phyloP scores from a whole-genome alignment of 441 rosid species.

The Erysimum pusillum region DNA sequence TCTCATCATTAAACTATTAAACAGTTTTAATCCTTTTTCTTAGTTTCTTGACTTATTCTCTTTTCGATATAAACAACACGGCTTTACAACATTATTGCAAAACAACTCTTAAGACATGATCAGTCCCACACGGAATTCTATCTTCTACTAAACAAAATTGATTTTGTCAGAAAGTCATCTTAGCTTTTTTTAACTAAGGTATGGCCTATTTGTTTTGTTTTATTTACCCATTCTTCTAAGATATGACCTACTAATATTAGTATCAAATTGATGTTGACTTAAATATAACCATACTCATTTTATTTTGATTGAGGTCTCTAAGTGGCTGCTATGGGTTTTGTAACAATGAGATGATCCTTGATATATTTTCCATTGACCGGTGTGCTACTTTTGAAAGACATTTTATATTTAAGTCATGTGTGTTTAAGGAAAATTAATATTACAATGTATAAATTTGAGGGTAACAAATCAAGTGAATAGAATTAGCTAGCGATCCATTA shows the following conservation, averaged over 20 bases:
- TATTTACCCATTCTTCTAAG: slow-evolving; percentile 2
- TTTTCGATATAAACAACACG: slow-evolving; percentile 34
- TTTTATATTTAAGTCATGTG: too few relatives aligned
- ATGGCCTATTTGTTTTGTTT: slow-evolving; percentile 8
- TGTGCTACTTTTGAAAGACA: too few relatives aligned
- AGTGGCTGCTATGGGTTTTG: too few relatives aligned
- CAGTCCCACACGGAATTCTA: slow-evolving; percentile 69
- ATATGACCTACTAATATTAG: slow-evolving; percentile 11
- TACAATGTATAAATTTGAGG: too few relatives aligned
- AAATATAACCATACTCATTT: not conserved
- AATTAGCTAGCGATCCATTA: too few relatives aligned
- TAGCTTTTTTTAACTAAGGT: slow-evolving; percentile 25
- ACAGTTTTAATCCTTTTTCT: not conserved
- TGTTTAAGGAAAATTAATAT: too few relatives aligned
- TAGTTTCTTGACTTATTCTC: slow-evolving; percentile 32
- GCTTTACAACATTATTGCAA: slow-evolving; percentile 33
- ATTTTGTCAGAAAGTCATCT: slow-evolving; percentile 34
- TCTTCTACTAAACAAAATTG: slow-evolving; percentile 42
- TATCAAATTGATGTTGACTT: slow-evolving; percentile 1
- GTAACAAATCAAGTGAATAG: too few relatives aligned
- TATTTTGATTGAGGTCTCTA: too few relatives aligned
- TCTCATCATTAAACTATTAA: slow-evolving; percentile 36
- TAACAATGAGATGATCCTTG: too few relatives aligned
- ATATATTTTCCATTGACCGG: too few relatives aligned
- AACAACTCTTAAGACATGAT: slow-evolving; percentile 31